Evolutionary conservation across 2,329 filamentous ascomycete species (phyloP), one percentile per base, ranked within the genome.

Genomic region (Macroventuria anomochaeta): DNA sequence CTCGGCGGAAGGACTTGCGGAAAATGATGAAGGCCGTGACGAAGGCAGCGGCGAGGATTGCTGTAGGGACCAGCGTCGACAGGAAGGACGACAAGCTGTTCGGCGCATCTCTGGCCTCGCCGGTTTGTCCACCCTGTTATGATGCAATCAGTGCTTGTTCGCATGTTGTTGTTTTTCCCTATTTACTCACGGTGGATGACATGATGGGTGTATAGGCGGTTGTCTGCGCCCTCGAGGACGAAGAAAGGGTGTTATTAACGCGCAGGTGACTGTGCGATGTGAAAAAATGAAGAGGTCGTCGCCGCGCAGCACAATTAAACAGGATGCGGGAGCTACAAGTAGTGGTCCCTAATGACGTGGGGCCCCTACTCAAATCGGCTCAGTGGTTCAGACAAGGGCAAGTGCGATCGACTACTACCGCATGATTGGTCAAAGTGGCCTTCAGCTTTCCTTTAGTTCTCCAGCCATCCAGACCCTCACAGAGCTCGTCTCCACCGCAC

Each of bases 51-150:
- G 69, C 70, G 25, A 68, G 58, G 18, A 74, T 52, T 15, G 67
- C 55, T 38, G 65, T 59, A 18, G 72, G 71, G 2, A 74, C 49
- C 18, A 75, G 61, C 38, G 71, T 73, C 31, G 72, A 72, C 8
- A 75, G 54, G 44, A 75, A 58, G 26, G 63, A 62, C 21, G 72
- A 82, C 25, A 79, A 68, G 3, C 83, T 84, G n/a, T 80, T 82
- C 21, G 81, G 79, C 20, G 54, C 39, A 20, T 59, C 39, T 23
- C 53, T 58, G 53, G 65, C 65, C 49, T 55, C 55, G 54, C 62
- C 62, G 55, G 58, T 57, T 48, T 66, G 53, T 51, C 64, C 63
- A 47, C 59, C 62, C 57, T 63, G 23, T 63, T 28, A 55, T 50
- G 48, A 39, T 47, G 26, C 15, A 25, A 21, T 48, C 20, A 48